Evolutionary conservation across 345 rosid genomes (phyloP), one percentile per base, ranked within the genome.

Genomic region (Aethionema arabicum): DNA sequence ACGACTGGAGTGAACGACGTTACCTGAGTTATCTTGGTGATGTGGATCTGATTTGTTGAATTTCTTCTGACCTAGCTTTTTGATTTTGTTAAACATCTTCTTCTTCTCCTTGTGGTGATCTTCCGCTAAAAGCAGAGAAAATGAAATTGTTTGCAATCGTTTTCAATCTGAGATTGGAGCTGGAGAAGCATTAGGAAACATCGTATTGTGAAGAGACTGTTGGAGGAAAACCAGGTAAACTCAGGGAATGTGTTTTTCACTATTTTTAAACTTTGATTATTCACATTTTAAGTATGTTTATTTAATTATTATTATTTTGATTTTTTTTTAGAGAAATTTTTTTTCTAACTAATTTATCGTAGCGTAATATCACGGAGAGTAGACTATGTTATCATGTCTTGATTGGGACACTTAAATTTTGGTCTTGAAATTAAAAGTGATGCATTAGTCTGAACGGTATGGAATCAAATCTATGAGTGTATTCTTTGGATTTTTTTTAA

Each of bases 41-140:
- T 67, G 65, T 43, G 49, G 69, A 68, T 74, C 77, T 4, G 77
- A 74, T 74, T 74, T 74, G 74, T 74, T 74, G 74, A 74, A 74
- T 64, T 74, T 74, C 27, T 59, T 68, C 53, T 68, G 74, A 30
- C 77, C 70, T 40, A 74, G 50, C 27, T 68, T 74, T 8, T 63
- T 68, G 39, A 74, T 74, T 52, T 59, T 74, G 74, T 74, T 74
- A 42, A 74, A 68, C 77, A 74, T 73, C 5, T 73, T 73, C 10
- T 21, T 73, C 5, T 73, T 73, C 10, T 21, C 27, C 27, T 21
- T 21, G 27, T 21, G 27, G 27, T 21, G 27, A 67, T 21, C 27
- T 21, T 21, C 10, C 39, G 52, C 36, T 35, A 45, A 53, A 53
- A 44, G 1, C 8, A 52, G 52, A 52, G 3, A 9, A 32, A 64